A percentile compares a stretch with the other conserved stretches of the same genome.
phyloP scores from a whole-genome alignment of 345 rosid genomes.

The Gossypioides kirkii region DNA sequence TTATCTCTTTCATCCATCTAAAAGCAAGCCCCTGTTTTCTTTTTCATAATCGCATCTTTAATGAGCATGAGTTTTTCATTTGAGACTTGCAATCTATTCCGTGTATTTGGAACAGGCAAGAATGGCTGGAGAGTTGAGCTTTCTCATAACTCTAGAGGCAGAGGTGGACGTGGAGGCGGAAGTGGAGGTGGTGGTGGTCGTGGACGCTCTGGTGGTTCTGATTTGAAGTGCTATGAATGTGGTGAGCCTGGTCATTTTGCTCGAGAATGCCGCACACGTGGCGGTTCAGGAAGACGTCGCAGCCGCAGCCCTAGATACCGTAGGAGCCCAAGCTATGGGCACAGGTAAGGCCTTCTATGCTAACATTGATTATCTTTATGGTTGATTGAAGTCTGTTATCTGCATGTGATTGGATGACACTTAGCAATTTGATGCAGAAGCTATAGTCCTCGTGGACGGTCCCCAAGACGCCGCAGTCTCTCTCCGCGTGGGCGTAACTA shows the following conservation, averaged over 20 bases:
- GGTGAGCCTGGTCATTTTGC: slow-evolving; percentile 95
- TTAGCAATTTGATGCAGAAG: slow-evolving; percentile 42
- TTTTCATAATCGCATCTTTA: not conserved
- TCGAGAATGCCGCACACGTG: slow-evolving; percentile 75
- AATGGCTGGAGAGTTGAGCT: slow-evolving; percentile 91
- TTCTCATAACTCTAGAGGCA: slow-evolving; percentile 73
- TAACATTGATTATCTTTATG: not conserved
- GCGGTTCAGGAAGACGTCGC: slow-evolving; percentile 66
- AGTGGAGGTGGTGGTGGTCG: slow-evolving; percentile 41
- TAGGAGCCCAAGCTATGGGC: slow-evolving; percentile 87
- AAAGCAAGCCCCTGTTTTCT: not conserved
- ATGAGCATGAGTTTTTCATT: not conserved
- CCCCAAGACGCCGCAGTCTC: slow-evolving; percentile 74
- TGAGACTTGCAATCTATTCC: not conserved
- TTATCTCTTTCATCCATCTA: not conserved
- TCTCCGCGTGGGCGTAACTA: slow-evolving; percentile 87
- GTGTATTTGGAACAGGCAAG: slow-evolving; percentile 42
- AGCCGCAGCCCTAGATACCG: slow-evolving; percentile 85
- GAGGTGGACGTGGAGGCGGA: slow-evolving; percentile 55
- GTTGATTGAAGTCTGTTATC: not conserved
- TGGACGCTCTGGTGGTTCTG: slow-evolving; percentile 84
- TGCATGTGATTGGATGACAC: not conserved
- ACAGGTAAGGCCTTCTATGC: slow-evolving; percentile 37
- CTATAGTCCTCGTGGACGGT: slow-evolving; percentile 82
- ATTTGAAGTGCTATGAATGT: slow-evolving; percentile 86